Conservation (phyloP, 2,329 filamentous ascomycete genomes). For the Alternaria sp. region DNA sequence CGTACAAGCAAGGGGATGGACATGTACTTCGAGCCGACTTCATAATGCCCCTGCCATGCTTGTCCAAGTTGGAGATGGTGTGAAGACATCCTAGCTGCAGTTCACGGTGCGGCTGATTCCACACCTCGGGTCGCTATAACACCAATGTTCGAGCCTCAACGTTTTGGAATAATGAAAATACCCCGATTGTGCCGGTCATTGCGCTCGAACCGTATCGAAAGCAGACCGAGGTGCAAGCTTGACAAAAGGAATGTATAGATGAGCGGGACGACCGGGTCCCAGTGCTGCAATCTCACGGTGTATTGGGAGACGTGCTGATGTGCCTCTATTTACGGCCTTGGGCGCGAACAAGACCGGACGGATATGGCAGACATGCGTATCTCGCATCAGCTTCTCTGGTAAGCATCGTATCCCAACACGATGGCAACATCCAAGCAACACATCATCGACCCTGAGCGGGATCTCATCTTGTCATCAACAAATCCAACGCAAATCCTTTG, state of each 20-base stretch:
- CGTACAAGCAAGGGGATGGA: too few relatives aligned
- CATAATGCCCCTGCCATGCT: neutral
- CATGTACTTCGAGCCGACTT: neutral
- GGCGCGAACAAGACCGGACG: neutral
- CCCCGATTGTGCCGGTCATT: neutral
- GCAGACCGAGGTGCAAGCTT: neutral
- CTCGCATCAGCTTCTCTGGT: neutral
- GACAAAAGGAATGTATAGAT: neutral
- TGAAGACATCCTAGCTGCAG: neutral
- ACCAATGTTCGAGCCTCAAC: neutral
- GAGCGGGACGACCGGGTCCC: neutral
- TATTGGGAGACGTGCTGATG: neutral
- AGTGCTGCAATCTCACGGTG: neutral
- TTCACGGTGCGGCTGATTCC: neutral
- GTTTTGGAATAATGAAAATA: neutral
- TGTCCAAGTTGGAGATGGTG: neutral
- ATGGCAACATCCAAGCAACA: conserved; percentile 1
- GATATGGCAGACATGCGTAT: neutral
- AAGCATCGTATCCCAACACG: neutral
- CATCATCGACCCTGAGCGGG: conserved; percentile 3
- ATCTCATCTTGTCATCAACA: neutral
- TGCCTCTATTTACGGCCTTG: neutral
- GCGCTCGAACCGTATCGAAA: neutral
- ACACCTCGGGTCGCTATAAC: neutral
- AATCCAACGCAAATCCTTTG: conserved; percentile 1